phyloP scores from a whole-genome alignment of 257 asterid genomes.

The Hygrophila difformis region DNA sequence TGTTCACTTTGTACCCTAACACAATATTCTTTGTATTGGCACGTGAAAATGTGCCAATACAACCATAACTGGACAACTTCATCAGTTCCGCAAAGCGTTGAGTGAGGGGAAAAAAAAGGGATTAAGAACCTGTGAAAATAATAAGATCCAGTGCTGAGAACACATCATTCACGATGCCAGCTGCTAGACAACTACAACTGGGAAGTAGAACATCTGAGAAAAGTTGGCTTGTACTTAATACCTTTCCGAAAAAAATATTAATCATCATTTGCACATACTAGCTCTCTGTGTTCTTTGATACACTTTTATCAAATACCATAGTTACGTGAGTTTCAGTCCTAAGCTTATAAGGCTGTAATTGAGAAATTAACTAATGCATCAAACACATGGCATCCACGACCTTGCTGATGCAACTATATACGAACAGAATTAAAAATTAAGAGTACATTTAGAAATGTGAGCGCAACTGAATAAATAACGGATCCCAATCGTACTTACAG shows the following conservation, averaged over 20 bases:
- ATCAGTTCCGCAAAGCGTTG: not conserved
- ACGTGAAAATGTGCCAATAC: slow-evolving; percentile 36
- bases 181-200: no score
- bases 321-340: no score
- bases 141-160: slow-evolving; percentile 6
- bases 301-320: slow-evolving; percentile 15
- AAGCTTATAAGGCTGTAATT: no score
- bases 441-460: slow-evolving; percentile 17
- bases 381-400: no score
- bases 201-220: no score
- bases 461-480: slow-evolving; percentile 18
- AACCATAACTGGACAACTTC: not conserved
- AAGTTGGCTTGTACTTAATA: no score
- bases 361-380: no score
- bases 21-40: slow-evolving; percentile 5
- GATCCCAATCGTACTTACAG: slow-evolving; percentile 48
- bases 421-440: not conserved
- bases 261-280: no score
- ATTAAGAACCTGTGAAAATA: not conserved
- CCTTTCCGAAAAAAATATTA: no score
- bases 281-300: not conserved
- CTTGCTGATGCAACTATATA: no score
- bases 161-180: no score
- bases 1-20: slow-evolving; percentile 15
- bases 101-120: not conserved